A percentile compares a stretch with the other conserved stretches of the same genome.
Conservation (phyloP, 2,329 filamentous ascomycete species). For the Aspergillus aculeatinus region DNA sequence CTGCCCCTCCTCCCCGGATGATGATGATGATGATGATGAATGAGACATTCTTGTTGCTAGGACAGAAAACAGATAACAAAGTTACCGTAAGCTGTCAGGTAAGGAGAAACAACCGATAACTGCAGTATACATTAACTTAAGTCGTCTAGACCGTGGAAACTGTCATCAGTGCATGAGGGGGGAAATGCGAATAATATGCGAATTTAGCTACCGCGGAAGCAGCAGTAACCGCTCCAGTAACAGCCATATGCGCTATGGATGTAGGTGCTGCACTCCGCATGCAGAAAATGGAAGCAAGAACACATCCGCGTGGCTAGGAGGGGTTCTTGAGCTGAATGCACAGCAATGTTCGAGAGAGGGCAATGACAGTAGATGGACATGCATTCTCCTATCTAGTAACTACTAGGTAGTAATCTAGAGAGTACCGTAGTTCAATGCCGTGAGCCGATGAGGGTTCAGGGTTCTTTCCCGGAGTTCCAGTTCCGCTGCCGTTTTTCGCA, state of each 20-base stretch:
- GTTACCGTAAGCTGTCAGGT: not conserved
- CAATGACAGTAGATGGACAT: too few species aligned
- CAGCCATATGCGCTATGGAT: not conserved
- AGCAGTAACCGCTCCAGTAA: not conserved
- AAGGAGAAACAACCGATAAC: not conserved
- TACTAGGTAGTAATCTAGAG: too few species aligned
- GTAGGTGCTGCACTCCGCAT: constrained; percentile 18
- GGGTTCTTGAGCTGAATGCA: constrained; percentile 6
- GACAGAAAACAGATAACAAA: not conserved
- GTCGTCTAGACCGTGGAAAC: not conserved
- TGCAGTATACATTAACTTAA: too few species aligned
- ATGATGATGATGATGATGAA: not conserved
- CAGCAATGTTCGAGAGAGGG: constrained; percentile 1
- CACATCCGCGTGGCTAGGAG: constrained; percentile 7
- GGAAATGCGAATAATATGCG: not conserved
- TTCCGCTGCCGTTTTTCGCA: not conserved
- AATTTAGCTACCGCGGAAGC: not conserved
- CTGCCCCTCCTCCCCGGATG: not conserved
- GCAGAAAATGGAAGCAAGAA: constrained; percentile 11
- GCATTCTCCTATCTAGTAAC: too few species aligned
- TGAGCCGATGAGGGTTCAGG: not conserved
- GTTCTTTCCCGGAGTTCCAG: not conserved
- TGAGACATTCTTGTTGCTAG: constrained; percentile 7
- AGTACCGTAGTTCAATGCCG: not conserved
- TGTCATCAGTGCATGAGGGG: not conserved